These are phyloP conservation scores for Ichthyophthirius multifiliis DNA, from an alignment of 169 alveolate genomes.

Conservation along the genomic window DNA sequence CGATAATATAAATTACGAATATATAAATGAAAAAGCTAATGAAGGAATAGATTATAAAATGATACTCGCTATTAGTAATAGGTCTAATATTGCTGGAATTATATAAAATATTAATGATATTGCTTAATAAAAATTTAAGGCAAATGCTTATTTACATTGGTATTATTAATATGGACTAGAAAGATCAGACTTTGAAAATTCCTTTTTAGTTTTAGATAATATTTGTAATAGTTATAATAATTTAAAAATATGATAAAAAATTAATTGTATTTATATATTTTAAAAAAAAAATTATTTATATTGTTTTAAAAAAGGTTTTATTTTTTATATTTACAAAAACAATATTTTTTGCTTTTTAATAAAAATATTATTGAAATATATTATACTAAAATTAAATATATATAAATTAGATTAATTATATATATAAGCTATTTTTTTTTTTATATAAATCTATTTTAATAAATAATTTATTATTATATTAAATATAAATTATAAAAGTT, in stretches of 20 bases:
- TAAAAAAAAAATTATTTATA: too few species aligned
- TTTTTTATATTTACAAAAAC: too few species aligned
- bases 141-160: slow-evolving; percentile 75
- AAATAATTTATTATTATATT: too few species aligned
- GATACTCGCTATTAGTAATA: slow-evolving; percentile 43
- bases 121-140: slow-evolving; percentile 42
- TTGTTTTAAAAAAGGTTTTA: too few species aligned
- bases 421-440: too few species aligned
- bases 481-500: too few species aligned
- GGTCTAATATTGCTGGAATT: slow-evolving; percentile 43
- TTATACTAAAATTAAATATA: too few species aligned
- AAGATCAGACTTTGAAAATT: slow-evolving; percentile 51
- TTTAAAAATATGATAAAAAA: background rate
- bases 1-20: slow-evolving; percentile 37
- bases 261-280: too few species aligned
- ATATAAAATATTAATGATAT: slow-evolving; percentile 43
- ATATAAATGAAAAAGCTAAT: slow-evolving; percentile 41
- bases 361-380: too few species aligned
- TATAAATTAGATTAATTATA: too few species aligned
- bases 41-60: background rate
- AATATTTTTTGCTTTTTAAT: too few species aligned
- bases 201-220: slow-evolving; percentile 49
- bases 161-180: slow-evolving; percentile 61
- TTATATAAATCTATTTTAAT: too few species aligned
- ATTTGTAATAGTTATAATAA: slow-evolving; percentile 46